Evolutionary conservation across 495 filamentous ascomycete species (phyloP).

Genomic region (Penicillium herquei): DNA sequence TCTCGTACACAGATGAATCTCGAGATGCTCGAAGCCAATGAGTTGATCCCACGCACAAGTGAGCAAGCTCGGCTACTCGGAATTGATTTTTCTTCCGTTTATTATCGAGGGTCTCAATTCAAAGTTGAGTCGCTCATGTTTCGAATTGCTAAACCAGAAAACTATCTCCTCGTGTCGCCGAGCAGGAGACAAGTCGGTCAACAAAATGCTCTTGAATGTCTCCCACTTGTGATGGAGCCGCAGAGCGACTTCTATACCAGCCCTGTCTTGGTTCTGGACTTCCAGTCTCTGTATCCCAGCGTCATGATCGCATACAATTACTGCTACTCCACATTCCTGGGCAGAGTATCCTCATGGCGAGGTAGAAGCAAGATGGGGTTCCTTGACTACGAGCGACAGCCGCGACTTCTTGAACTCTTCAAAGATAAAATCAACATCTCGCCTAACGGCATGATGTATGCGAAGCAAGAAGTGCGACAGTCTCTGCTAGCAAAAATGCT

Average conservation of each 20-base stretch:
- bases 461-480: constrained; percentile 79
- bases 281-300: constrained; percentile 93
- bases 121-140: constrained; percentile 99
- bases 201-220: constrained; percentile 92
- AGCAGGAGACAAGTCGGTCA: constrained; percentile 87
- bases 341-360: constrained; percentile 79
- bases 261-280: constrained; percentile 88
- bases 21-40: constrained; percentile 88
- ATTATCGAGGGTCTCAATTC: constrained; percentile 91
- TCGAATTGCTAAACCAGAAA: constrained; percentile 95
- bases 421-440: constrained; percentile 88
- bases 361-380: constrained; percentile 96
- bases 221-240: constrained; percentile 96
- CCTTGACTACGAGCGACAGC: constrained; percentile 72
- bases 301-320: constrained; percentile 99
- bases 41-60: constrained; percentile 83
- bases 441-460: constrained; percentile 96
- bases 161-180: constrained; percentile 86
- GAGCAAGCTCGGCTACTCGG: constrained; percentile 93
- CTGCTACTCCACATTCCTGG: constrained; percentile 96
- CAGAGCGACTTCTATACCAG: constrained; percentile 92
- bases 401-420: constrained; percentile 72
- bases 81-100: constrained; percentile 94
- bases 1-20: constrained; percentile 78
- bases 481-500: constrained; percentile 96